Evolutionary conservation across 2,329 filamentous ascomycete genomes (phyloP).

Genomic region (Monosporascus sp.): DNA sequence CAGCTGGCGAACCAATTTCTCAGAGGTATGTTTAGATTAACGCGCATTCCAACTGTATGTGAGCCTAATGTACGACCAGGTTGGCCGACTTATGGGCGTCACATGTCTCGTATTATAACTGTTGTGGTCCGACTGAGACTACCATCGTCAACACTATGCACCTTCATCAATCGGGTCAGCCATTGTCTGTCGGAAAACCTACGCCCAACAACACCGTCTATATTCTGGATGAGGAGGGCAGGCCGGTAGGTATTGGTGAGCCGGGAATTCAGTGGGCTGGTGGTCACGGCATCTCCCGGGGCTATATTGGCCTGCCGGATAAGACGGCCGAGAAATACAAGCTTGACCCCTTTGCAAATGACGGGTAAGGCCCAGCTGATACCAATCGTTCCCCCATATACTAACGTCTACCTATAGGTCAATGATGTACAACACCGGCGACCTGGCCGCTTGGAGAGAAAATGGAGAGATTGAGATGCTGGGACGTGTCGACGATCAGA

Average conservation of each 20-base stretch:
- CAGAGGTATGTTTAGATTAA: conserved; percentile 29
- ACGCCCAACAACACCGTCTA: conserved; percentile 54
- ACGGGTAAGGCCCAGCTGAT: conserved; percentile 37
- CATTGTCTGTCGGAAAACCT: conserved; percentile 49
- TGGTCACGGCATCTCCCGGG: conserved; percentile 48
- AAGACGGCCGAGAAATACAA: conserved; percentile 46
- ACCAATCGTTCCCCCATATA: neutral
- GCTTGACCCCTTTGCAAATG: conserved; percentile 43
- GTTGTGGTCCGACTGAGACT: conserved; percentile 56
- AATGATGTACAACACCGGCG: conserved; percentile 57
- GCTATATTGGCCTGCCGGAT: conserved; percentile 49
- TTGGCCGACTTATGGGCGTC: conserved; percentile 54
- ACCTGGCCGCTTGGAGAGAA: conserved; percentile 49
- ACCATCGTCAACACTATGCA: conserved; percentile 56
- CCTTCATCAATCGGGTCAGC: conserved; percentile 38
- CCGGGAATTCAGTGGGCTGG: conserved; percentile 54
- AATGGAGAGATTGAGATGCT: conserved; percentile 51
- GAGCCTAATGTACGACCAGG: conserved; percentile 16
- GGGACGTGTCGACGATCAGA: conserved; percentile 55
- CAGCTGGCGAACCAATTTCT: conserved; percentile 48
- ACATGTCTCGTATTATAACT: conserved; percentile 46
- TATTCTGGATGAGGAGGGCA: conserved; percentile 42
- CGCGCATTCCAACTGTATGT: neutral
- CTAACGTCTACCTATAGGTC: conserved; percentile 22
- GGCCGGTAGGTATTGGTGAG: conserved; percentile 40